Base-by-base conservation (phyloP, 306 rosid species). In the Begonia masoniana region DNA sequence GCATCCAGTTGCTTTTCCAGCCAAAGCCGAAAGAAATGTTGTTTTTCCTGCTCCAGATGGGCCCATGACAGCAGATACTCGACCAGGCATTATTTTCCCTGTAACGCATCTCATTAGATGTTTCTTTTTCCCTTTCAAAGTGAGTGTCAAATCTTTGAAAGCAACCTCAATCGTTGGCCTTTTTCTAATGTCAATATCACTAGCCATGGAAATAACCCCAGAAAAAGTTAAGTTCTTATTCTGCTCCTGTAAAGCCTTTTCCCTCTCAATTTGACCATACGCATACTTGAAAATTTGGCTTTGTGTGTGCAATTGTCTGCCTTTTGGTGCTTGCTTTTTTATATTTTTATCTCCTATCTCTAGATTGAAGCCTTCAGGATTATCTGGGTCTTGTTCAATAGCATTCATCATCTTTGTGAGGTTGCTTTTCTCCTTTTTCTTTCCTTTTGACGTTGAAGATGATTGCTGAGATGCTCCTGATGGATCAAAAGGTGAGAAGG, bases 11-110 rank as follows among this genome's bases (percentile, higher is more conserved):
- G 87, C 85, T 81, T 83, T 91, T 58, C 96, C 99, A 45, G 80
- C 83, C 74, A 91, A 77, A 67, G 99, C 94, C 45, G 94, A 83
- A 48, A 91, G 96, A 74, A 91, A 91, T 51, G 99, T 91, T 72
- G 99, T 91, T 73, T 91, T 91, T 15, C 99, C 96, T 51, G 99
- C 99, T 50, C 99, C 99, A 15, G 99, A 91, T 51, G 99, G 99
- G 9, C 99, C 99, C 99, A 91, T 91, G 45, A 86, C 99, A 13
- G 99, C 96, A 45, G 96, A 81, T 75, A 91, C 94, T 54, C 92
- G 76, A 51, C 99, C 99, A 8, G 99, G 99, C 51, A 50, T 41
- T 55, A 91, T 55, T 69, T 83, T 83, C 58, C 99, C 99, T 12
- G 96, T 81, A 73, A 91, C 99, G 66, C 96, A 69, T 73, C 99